Base-by-base conservation (phyloP, 192 early-diverging fungal species). In the Linnemannia zychae region DNA sequence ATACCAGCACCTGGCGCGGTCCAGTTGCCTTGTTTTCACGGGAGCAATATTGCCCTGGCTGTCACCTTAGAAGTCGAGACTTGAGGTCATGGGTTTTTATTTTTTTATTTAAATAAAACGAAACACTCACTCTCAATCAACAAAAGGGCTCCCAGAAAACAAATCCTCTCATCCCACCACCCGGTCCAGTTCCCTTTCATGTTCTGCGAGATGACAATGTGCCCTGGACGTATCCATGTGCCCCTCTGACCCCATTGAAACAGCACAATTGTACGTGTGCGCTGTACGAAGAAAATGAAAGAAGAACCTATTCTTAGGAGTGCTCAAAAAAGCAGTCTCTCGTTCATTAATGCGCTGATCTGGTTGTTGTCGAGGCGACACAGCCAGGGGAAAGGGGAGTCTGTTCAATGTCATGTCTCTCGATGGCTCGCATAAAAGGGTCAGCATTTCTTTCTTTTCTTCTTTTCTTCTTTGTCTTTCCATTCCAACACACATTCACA, bases 251-350 rank as follows among this genome's bases (percentile, higher is more conserved):
- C 38, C 5, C 69, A 67, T 38, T 36, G 37, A 68, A 68, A 68
- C 36, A 68, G 20, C 40, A 44, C 40, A 24, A n/a, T 34, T 65
- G n/a, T 65, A 13, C 28, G 9, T 11, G 16, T 40, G 67, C 38
- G 38, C 67, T 63, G 57, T 63, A 63, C 57, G 57, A 63, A 63
- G 24, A 63, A 44, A 44, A 44, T 11, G 9, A 57, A 57, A 13
- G 24, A n/a, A n/a, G 53, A 57, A 22, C 67, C 67, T 68, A 68
- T 68, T 68, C 37, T 68, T 68, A 63, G 57, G 11, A 63, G 12
- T 24, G 57, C 57, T 63, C 57, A 63, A 63, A 57, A 63, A 63
- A 63, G 57, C 57, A 63, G 57, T 63, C 57, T 12, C 28, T 13
- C 24, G 12, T 22, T 22, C 22, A n/a, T 53, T n/a, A 31, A 31